Evolutionary conservation across 2,329 filamentous ascomycete species (phyloP), one percentile per base, ranked within the genome.

Genomic region (Parafenestella ontariensis): DNA sequence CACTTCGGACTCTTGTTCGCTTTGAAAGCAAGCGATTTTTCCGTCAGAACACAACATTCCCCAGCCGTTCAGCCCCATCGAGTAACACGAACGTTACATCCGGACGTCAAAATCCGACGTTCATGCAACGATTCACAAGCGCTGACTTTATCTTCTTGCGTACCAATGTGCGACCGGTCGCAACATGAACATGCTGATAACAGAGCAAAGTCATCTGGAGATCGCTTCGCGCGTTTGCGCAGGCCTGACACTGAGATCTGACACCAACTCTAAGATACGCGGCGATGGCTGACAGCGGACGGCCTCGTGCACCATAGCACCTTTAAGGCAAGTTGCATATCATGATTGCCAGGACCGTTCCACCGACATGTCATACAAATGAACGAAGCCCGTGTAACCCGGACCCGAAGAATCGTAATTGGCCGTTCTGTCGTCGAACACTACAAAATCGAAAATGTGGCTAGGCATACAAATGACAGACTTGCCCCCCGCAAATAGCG

Each of bases 101-200:
- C 24, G 49, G 41, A 33, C 7, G 23, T 23, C 36, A 20, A 36
- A 21, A 24, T 47, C 29, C 45, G 46, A 29, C 24, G 34, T 44
- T 40, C 46, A 45, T 42, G 41, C 51, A 41, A 33, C 41, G 26
- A 54, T 42, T 31, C 23, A 48, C 44, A 43, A 53, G 44, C 20
- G 51, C 51, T 54, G 45, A 54, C 51, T 45, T 39, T 7, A 17
- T 40, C 36, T 13, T 33, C 33, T 26, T 36, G 34, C 13, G 18
- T 18, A 34, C 29, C 17, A 18, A 34, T 41, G 46, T 49, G 39
- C 40, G 34, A 53, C 39, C 6, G 24, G 15, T 15, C 24, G 31
- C 24, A 40, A 43, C 36, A 20, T 20, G 36, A 39, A 52, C 31
- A 47, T 9, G 33, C 40, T 50, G 41, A 36, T 23, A 44, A 33